Conservation (phyloP, 1,284 basidiomycete species). For the Earliella scabrosa region DNA sequence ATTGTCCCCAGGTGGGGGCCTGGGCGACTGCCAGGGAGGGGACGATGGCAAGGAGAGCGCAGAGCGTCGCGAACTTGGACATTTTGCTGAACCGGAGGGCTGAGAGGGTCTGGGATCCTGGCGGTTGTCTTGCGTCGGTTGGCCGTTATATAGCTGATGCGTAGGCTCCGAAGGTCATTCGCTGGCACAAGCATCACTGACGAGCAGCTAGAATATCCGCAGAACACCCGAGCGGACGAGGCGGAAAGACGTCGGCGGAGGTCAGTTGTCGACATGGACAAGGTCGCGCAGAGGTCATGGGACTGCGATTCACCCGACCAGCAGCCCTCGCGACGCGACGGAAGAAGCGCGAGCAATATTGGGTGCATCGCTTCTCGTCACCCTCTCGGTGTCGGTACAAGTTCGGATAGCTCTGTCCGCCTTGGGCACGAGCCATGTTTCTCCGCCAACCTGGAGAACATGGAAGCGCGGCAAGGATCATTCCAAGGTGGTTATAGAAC, state of each 20-base stretch:
- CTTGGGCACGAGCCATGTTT: constrained; percentile 10
- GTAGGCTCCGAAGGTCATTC: constrained; percentile 3
- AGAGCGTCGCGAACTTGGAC: constrained; percentile 53
- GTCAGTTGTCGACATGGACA: constrained; percentile 25
- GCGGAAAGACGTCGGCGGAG: constrained; percentile 52
- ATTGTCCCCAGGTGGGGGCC: constrained; percentile 49
- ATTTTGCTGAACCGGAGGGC: constrained; percentile 35
- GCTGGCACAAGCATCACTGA: constrained; percentile 12
- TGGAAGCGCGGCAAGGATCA: background rate
- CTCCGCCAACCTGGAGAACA: constrained; percentile 11
- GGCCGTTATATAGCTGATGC: constrained; percentile 19
- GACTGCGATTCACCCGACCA: constrained; percentile 23
- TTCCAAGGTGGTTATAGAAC: background rate
- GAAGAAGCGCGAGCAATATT: constrained; percentile 13
- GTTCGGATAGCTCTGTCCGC: constrained; percentile 17
- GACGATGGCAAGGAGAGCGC: constrained; percentile 49
- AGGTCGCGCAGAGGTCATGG: constrained; percentile 25
- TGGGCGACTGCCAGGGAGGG: constrained; percentile 50
- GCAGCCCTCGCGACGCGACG: constrained; percentile 13
- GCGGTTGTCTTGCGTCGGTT: constrained; percentile 5
- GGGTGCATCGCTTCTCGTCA: background rate
- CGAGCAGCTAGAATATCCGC: constrained; percentile 39
- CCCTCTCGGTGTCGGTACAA: constrained; percentile 18
- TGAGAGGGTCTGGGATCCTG: constrained; percentile 24
- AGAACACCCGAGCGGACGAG: constrained; percentile 42